Conservation (phyloP, 352 stramenopile species). For the Phytopythium sindhum region DNA sequence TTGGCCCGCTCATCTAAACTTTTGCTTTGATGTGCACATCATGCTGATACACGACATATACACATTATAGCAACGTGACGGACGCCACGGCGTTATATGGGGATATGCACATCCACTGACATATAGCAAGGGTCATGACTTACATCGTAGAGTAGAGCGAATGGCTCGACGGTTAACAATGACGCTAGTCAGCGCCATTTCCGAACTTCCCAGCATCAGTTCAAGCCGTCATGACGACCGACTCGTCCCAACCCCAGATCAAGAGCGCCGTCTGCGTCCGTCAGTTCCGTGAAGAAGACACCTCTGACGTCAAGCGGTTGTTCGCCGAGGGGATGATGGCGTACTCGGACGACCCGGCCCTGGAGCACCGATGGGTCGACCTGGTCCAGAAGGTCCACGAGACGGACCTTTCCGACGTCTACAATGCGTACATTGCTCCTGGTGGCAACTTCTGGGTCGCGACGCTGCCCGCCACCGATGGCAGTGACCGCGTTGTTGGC, state of each 20-base stretch:
- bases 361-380: constrained; percentile 15
- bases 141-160: no score
- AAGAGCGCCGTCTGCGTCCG: constrained; percentile 16
- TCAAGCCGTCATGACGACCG: background rate
- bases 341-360: constrained; percentile 20
- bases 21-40: background rate
- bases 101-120: no score
- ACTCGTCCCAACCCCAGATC: background rate
- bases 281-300: constrained; percentile 27
- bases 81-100: no score
- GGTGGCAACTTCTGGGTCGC: constrained; percentile 50
- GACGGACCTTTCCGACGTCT: constrained; percentile 26
- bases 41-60: no score
- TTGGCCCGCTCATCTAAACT: constrained; percentile 3
- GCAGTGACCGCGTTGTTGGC: constrained; percentile 17
- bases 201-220: background rate
- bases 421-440: constrained; percentile 25
- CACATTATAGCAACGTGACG: no score
- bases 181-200: background rate
- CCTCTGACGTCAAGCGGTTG: constrained; percentile 24
- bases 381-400: constrained; percentile 31
- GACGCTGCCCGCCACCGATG: constrained; percentile 13
- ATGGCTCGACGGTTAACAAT: no score
- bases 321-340: constrained; percentile 41
- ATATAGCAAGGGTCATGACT: no score